Percentiles rank a stretch among this genome's conserved stretches.
phyloP scores from a whole-genome alignment of 2,329 filamentous ascomycete genomes.

The Colletotrichum zoysiae region DNA sequence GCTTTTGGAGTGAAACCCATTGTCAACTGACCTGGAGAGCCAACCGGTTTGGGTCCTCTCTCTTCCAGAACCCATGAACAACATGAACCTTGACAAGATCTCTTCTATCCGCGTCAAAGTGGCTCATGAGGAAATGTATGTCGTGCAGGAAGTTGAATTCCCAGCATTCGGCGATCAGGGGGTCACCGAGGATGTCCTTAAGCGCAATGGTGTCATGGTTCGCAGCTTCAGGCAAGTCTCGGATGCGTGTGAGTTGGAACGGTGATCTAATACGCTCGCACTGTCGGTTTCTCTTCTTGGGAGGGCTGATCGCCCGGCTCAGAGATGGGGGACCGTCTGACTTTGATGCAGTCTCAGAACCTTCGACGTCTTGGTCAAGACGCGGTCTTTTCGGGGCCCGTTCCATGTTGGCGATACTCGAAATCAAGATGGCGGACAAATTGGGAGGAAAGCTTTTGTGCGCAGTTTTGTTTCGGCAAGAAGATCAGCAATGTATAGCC shows the following conservation, averaged over 20 bases:
- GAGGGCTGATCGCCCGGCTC: conserved; percentile 61
- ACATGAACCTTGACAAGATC: conserved; percentile 65
- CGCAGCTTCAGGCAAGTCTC: conserved; percentile 67
- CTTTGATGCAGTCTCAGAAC: not conserved
- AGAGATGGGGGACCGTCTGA: conserved; percentile 47
- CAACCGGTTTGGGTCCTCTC: conserved; percentile 71
- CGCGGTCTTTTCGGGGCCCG: conserved; percentile 50
- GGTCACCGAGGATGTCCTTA: conserved; percentile 77
- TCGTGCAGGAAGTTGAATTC: conserved; percentile 78
- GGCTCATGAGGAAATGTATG: conserved; percentile 66
- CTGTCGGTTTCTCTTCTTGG: conserved; percentile 50
- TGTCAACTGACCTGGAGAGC: conserved; percentile 65
- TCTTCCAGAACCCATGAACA: conserved; percentile 75
- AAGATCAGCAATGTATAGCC: not conserved
- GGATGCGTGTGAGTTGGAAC: conserved; percentile 77
- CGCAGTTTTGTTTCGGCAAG: not conserved
- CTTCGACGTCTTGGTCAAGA: conserved; percentile 13
- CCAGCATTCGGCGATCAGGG: conserved; percentile 79
- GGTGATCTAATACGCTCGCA: conserved; percentile 66
- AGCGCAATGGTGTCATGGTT: conserved; percentile 78
- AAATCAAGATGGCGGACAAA: not conserved
- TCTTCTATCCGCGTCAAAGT: conserved; percentile 65
- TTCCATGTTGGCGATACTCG: conserved; percentile 47
- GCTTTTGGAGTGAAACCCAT: no score
- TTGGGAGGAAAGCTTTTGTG: not conserved